A percentile compares a stretch with the other conserved stretches of the same genome.
Evolutionary conservation across 1,139 yeast genomes (phyloP).

Genomic region (Kluyveromyces marxianus): DNA sequence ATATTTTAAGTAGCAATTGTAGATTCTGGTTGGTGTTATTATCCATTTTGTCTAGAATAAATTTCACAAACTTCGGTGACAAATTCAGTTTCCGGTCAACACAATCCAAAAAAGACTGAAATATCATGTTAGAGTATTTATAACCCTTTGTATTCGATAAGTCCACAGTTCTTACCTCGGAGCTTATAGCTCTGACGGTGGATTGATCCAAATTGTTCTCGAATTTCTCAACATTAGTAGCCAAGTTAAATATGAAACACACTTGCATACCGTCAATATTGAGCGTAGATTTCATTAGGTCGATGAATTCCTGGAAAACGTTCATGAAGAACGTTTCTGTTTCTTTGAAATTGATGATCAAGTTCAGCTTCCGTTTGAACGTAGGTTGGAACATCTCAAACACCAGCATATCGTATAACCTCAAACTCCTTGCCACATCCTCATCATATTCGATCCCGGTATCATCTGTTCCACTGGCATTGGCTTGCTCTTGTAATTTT

Average conservation of each 20-base stretch:
- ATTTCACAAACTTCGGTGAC: conserved; percentile 26
- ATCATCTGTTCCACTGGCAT: background rate
- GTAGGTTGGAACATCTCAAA: conserved; percentile 24
- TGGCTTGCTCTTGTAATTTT: conserved; percentile 7
- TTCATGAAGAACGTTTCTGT: conserved; percentile 27
- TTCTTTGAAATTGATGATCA: conserved; percentile 29
- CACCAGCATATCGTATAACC: conserved; percentile 24
- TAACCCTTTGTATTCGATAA: conserved; percentile 29
- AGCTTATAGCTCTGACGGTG: conserved; percentile 25
- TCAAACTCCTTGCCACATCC: background rate
- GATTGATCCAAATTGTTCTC: conserved; percentile 29
- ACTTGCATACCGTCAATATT: conserved; percentile 23
- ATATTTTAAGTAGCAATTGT: conserved; percentile 38
- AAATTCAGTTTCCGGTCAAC: conserved; percentile 30
- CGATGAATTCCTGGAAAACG: conserved; percentile 24
- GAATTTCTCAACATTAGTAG: conserved; percentile 28
- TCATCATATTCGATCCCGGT: background rate
- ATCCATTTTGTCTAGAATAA: conserved; percentile 27
- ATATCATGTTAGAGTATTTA: conserved; percentile 27
- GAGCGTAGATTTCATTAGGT: conserved; percentile 23
- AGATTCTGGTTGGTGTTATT: conserved; percentile 27
- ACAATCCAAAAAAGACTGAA: conserved; percentile 28
- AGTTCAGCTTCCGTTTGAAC: conserved; percentile 22
- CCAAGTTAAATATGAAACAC: conserved; percentile 26
- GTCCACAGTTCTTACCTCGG: conserved; percentile 23